phyloP scores from a whole-genome alignment of 1,139 yeast genomes.

The Hyphopichia khmerensis region DNA sequence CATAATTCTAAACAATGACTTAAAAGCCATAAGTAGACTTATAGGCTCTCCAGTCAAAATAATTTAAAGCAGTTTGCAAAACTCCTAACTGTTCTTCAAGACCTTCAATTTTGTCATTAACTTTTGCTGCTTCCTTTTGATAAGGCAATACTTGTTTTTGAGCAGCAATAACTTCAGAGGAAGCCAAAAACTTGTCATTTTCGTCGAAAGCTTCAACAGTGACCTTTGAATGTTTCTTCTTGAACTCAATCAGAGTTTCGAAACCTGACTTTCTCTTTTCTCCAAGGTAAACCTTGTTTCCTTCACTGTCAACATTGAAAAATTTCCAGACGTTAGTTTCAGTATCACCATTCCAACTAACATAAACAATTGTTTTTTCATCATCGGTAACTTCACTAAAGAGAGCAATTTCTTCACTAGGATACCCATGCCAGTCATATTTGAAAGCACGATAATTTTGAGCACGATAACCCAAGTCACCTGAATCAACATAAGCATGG shows the following conservation, averaged over 20 bases:
- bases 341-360: constrained; percentile 44
- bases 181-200: constrained; percentile 13
- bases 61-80: background rate
- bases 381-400: constrained; percentile 13
- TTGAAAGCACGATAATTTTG: constrained; percentile 39
- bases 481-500: constrained; percentile 36
- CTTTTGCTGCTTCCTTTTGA: background rate
- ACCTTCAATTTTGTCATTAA: background rate
- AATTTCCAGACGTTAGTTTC: constrained; percentile 29
- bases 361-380: constrained; percentile 21
- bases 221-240: constrained; percentile 10
- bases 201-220: constrained; percentile 21
- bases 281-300: constrained; percentile 15
- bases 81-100: background rate
- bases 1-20: too few species aligned
- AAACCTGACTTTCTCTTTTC: constrained; percentile 24
- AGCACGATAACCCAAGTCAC: constrained; percentile 19
- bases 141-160: background rate
- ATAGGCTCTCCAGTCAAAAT: background rate
- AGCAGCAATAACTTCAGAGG: constrained; percentile 7
- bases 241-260: constrained; percentile 20
- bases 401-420: constrained; percentile 32
- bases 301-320: constrained; percentile 12
- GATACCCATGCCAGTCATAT: constrained; percentile 34
- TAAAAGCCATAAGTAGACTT: background rate